A percentile compares a stretch with the other conserved stretches of the same genome.
phyloP scores from a whole-genome alignment of 2,329 filamentous ascomycete genomes.

The Coniochaeta prunicola region DNA sequence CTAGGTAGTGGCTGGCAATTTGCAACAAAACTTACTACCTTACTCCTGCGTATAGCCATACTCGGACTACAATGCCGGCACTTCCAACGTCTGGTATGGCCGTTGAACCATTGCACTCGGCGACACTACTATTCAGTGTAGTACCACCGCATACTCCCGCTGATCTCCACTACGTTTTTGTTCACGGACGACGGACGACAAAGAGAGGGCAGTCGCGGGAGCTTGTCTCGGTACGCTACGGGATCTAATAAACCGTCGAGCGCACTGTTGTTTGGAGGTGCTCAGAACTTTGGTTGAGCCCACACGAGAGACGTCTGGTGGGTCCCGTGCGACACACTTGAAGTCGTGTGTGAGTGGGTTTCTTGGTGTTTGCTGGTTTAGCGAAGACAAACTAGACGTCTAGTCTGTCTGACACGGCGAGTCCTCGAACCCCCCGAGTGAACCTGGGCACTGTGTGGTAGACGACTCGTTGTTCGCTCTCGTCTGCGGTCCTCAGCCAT shows the following conservation, averaged over 20 bases:
- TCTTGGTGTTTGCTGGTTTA: background rate
- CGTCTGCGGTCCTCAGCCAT: too few species aligned
- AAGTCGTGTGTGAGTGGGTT: background rate
- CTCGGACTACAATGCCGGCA: background rate
- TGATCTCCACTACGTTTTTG: background rate
- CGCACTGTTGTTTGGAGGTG: background rate
- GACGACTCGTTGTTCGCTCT: too few species aligned
- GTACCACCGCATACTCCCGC: background rate
- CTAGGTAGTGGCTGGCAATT: background rate
- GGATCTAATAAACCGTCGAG: background rate
- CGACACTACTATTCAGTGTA: too few species aligned
- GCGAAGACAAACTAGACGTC: too few species aligned
- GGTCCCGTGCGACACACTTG: background rate
- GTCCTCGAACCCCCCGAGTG: background rate
- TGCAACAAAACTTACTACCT: background rate
- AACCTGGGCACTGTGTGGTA: too few species aligned
- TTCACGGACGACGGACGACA: background rate
- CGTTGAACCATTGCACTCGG: background rate
- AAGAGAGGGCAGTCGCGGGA: background rate
- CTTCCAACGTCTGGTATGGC: background rate
- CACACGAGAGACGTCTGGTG: background rate
- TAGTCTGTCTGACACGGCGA: too few species aligned
- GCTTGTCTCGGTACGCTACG: background rate
- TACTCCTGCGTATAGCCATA: too few species aligned
- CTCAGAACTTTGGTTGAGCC: background rate